Evolutionary conservation across 305 asterid genomes (phyloP), one percentile per base, ranked within the genome.

Genomic region (Fraxinus floribunda): DNA sequence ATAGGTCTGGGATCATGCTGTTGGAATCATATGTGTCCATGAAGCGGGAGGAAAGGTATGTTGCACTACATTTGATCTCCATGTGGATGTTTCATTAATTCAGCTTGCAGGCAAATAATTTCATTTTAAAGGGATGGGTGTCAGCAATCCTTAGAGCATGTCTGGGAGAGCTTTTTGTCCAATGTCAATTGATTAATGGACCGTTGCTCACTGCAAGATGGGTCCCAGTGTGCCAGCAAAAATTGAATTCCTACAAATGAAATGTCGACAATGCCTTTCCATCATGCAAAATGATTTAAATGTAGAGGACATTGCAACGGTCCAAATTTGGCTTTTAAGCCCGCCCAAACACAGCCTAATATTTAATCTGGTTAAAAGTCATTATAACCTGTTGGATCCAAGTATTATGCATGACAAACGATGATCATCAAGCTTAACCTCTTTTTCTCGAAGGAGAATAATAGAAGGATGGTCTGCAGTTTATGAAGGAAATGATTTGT

Each of bases 1-100:
- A 78, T 86, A 95, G 99, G 97, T 87, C 2, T 95, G 99, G 98
- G 98, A 95, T 87, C 99, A 94, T 39, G 97, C 98, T 86, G 96
- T 90, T 66, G 99, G 99, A 81, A 88, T 91, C 82, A 90, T 94
- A 82, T 95, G 98, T 77, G 90, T 93, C 84, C 93, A 83, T 39
- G 99, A 95, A 88, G 97, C 99, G 4, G 98, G 97, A 60, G 98
- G 98, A 80, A 93, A 93, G 97, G 99, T 94, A 85, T 35, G 86
- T 30, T 34, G 64, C 41, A 2, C 86, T 35, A 22, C 72, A 77
- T 79, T 68, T 75, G 81, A 81, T 73, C 73, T 77, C 38, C 75
- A 5, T 10, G 16, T 41, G n/a, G 3, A 22, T 34, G 30, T 20
- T 71, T 72, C 80, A 80, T 57, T 36, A 78, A 70, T 46, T 78